Base-by-base conservation (phyloP, 2,329 filamentous ascomycete species). In the Exophiala xenobiotica region DNA sequence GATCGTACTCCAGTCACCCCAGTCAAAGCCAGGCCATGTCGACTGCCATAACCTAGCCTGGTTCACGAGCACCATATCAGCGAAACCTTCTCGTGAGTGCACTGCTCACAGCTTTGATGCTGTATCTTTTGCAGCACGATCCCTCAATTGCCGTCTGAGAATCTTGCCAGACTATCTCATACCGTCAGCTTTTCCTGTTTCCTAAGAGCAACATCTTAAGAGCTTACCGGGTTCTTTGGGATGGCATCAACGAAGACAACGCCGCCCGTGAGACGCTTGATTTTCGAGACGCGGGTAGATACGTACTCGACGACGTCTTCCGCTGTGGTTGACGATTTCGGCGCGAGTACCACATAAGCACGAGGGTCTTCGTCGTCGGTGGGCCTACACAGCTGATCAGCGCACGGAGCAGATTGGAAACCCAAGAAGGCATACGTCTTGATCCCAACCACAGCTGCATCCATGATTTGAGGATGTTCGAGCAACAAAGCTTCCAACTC, bases 401-500 rank as follows among this genome's bases (percentile, higher is more conserved):
- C 22, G 35, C 6, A 38, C 38, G 3, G 24, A 6, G 37, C 11
- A 45, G 14, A 26, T 5, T n/a, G n/a, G n/a, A n/a, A n/a, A n/a
- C n/a, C n/a, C n/a, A n/a, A n/a, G n/a, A n/a, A 64, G 9, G 46
- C 46, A 6, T 65, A 66, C 22, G 64, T 61, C 2, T 70, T 68
- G 20, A 74, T 65, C 2, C 74, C 74, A 6, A 74, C 74, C 2
- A 78, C 74, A 1, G 73, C 75, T 2, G 68, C 74, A 51, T 78
- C 75, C 26, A 63, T 55, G 49, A 78, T 72, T 1, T 61, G 64
- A 1, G 71, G 68, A 54, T 77, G 73, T 38, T 69, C 66, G 4
- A 76, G 65, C 1, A 78, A 67, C 2, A 74, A 61, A 0, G 65
- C 67, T 57, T 78, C 75, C 11, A 78, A 60, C 54, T 78, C 75